A percentile compares a stretch with the other conserved stretches of the same genome.
These are phyloP conservation scores for Sclerotinia spermophila DNA, from an alignment of 2,329 filamentous ascomycete genomes.

Conservation along the genomic window DNA sequence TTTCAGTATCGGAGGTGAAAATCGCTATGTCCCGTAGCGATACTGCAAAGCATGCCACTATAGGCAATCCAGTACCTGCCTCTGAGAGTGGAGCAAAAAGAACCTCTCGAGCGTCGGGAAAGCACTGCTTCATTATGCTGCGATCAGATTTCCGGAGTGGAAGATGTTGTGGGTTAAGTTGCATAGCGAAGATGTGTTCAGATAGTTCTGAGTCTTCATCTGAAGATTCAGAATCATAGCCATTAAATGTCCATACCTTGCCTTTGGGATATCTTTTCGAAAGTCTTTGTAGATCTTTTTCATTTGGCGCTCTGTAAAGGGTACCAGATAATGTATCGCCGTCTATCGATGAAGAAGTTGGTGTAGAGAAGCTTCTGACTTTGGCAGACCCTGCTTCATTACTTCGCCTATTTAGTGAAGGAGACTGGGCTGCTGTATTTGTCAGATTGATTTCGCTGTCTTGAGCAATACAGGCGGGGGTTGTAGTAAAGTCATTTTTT, in stretches of 20 bases:
- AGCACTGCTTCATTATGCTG: constrained; percentile 11
- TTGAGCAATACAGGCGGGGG: neutral
- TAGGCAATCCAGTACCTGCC: constrained; percentile 39
- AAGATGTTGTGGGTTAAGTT: neutral
- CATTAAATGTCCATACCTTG: constrained; percentile 14
- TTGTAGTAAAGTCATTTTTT: neutral
- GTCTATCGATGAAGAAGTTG: neutral
- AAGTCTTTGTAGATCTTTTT: constrained; percentile 12
- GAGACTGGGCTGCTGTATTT: neutral
- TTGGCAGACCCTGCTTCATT: constrained; percentile 12
- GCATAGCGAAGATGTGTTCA: neutral
- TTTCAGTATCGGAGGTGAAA: constrained; percentile 35
- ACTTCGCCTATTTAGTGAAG: neutral
- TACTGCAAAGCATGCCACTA: constrained; percentile 36
- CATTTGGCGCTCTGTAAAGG: neutral
- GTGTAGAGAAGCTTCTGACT: constrained; percentile 12
- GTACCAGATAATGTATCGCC: neutral
- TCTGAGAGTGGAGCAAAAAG: constrained; percentile 42
- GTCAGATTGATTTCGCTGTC: neutral
- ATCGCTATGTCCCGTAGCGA: constrained; percentile 33
- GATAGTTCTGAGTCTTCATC: neutral
- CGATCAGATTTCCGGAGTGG: neutral
- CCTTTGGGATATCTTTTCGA: constrained; percentile 5
- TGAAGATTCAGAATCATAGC: constrained; percentile 15
- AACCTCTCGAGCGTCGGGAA: constrained; percentile 39